Base-by-base conservation (phyloP, 1,284 basidiomycete genomes). In the Cryptococcus sp. region DNA sequence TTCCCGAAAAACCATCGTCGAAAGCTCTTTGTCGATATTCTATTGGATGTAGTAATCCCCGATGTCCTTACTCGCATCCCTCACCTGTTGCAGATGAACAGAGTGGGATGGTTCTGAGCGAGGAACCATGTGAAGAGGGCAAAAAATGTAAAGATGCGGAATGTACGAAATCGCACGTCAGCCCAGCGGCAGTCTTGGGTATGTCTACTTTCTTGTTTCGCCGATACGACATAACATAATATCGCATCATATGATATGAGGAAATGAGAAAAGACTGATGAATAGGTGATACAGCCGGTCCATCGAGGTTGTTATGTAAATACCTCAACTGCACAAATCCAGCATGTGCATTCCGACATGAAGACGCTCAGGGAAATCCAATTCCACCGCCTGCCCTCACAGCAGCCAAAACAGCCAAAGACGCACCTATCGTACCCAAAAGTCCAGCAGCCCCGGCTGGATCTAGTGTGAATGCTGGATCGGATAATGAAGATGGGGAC, bases 51-150 rank as follows among this genome's bases (percentile, higher is more conserved):
- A 87, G 85, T 47, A 93, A 94, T 72, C 79, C 87, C 0, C 78
- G 85, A 47, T 97, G 92, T 72, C 81, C 85, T 18, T 96, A 84
- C 74, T 88, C 88, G 10, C 92, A 97, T 72, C 90, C 92, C 3
- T 90, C 87, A 4, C 91, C 92, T 14, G 88, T 90, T 0, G 91
- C 92, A 2, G 92, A 91, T 24, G 89, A 93, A 75, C 89, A 86
- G 67, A 72, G 66, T n/a, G 92, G 91, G n/a, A 82, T 97, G 60
- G 92, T 96, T 2, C 78, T 96, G 53, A 91, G 87, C 63, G 91
- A 87, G 56, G 92, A 94, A 57, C 79, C 88, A 19, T 96, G 91
- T 70, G 64, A 70, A 63, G 83, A 85, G 40, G 88, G 88, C 18
- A 86, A 84, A 66, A 78, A 85, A 42, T 97, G 92, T 74, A 85